These are phyloP conservation scores for Phyllosticta citriasiana DNA, from an alignment of 2,329 filamentous ascomycete species.

Conservation along the genomic window DNA sequence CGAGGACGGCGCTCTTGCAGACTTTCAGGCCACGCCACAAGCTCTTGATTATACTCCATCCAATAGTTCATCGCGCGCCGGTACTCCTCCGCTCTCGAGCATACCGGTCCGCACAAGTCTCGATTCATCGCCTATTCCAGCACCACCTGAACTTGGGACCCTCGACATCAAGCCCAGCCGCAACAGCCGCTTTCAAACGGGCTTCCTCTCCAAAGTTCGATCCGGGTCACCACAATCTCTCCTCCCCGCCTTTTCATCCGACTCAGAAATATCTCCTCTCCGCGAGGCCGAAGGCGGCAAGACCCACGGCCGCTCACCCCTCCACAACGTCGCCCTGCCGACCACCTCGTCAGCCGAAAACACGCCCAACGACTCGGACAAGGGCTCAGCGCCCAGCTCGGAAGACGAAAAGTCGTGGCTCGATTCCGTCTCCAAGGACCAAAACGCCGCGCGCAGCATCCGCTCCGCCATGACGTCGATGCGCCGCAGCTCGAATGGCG, in stretches of 20 bases:
- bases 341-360: constrained; percentile 15
- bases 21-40: constrained; percentile 85
- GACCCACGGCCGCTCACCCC: constrained; percentile 37
- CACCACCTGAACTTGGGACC: constrained; percentile 44
- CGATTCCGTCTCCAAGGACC: constrained; percentile 21
- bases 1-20: constrained; percentile 73
- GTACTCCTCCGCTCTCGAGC: constrained; percentile 34
- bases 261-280: constrained; percentile 39
- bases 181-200: constrained; percentile 73
- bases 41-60: constrained; percentile 49
- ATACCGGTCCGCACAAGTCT: neutral
- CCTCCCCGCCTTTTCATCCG: constrained; percentile 50
- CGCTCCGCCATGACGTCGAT: constrained; percentile 49
- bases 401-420: constrained; percentile 42
- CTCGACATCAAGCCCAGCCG: constrained; percentile 44
- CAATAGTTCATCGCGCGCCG: constrained; percentile 44
- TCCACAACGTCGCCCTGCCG: constrained; percentile 38
- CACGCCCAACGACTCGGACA: constrained; percentile 21
- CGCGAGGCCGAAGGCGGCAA: constrained; percentile 36
- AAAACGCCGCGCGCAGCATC: constrained; percentile 44
- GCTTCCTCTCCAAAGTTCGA: constrained; percentile 63
- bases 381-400: constrained; percentile 28
- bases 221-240: constrained; percentile 48
- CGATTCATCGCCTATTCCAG: constrained; percentile 48
- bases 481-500: constrained; percentile 45